Evolutionary conservation across 768 basidiomycete genomes (phyloP), one percentile per base, ranked within the genome.

Genomic region (Phanerochaete sordida): DNA sequence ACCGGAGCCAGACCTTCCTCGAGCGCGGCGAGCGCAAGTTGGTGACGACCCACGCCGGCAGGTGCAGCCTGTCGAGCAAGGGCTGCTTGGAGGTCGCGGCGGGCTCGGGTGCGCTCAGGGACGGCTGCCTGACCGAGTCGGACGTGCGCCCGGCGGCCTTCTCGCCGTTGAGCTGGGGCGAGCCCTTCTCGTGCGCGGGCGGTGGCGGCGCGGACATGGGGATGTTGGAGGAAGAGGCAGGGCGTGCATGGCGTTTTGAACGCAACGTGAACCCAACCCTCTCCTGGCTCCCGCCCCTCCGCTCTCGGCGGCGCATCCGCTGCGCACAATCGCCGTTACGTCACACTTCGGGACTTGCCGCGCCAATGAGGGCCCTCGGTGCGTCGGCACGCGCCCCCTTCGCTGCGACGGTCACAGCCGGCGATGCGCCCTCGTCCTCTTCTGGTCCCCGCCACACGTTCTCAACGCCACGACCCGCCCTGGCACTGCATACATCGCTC

Each of bases 21-120:
- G 77, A 73, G 57, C 68, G 67, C n/a, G 62, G 56, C 5, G 75
- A 73, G 19, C 67, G 71, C 27, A 80, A 62, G 55, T 77, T 77
- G 11, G 62, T 65, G 3, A 70, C 60, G 16, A 77, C 62, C 79
- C 79, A 80, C 52, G 69, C 66, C 15, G 79, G 79, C 9, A 80
- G 62, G 56, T 56, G 39, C 19, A 43, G 39, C 39, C 39, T 65
- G 64, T 69, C 69, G n/a, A 62, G 51, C 23, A 69, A 37, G 11
- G 62, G 30, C 13, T 30, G 47, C 49, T 58, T 60, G 58, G 47
- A n/a, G 51, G 45, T 39, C 54, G 56, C n/a, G 39, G 57, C 19
- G 26, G 48, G n/a, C n/a, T n/a, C n/a, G n/a, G n/a, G n/a, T n/a
- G n/a, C 23, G n/a, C 30, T 16, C 28, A 8, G 50, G 19, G 28